These are phyloP conservation scores for Fusarium austroafricanum DNA, from an alignment of 2,329 filamentous ascomycete species.

Conservation along the genomic window DNA sequence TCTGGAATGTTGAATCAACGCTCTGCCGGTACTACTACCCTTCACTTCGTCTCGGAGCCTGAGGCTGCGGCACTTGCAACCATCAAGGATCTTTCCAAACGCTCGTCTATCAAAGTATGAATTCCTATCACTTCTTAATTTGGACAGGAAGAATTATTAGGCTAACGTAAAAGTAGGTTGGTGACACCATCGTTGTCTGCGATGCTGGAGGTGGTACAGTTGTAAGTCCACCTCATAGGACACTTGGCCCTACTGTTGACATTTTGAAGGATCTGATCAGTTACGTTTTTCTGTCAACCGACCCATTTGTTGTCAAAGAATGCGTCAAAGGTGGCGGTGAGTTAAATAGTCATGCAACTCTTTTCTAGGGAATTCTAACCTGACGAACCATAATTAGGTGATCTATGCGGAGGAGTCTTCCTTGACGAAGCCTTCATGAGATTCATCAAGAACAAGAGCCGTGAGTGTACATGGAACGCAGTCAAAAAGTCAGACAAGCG, in stretches of 20 bases:
- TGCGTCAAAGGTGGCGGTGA: conserved; percentile 53
- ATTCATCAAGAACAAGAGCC: conserved; percentile 44
- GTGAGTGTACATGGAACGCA: conserved; percentile 1
- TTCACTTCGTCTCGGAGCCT: conserved; percentile 57
- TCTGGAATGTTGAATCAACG: conserved; percentile 53
- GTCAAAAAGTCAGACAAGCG: conserved; percentile 4
- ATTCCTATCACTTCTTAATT: not conserved
- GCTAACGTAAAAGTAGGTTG: not conserved
- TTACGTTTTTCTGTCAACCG: conserved; percentile 46
- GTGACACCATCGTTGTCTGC: conserved; percentile 49
- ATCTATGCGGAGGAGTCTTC: conserved; percentile 55
- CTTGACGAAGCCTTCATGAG: conserved; percentile 53
- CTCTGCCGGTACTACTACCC: conserved; percentile 43
- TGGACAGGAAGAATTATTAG: rapidly evolving
- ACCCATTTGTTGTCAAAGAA: conserved; percentile 51
- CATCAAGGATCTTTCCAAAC: conserved; percentile 45
- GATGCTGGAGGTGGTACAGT: conserved; percentile 55
- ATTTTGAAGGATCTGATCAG: conserved; percentile 55
- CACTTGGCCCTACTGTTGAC: not conserved
- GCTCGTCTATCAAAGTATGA: conserved; percentile 37
- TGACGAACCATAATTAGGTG: conserved; percentile 41
- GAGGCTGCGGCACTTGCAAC: conserved; percentile 59
- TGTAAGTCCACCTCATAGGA: conserved; percentile 25
- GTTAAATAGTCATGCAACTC: not conserved
- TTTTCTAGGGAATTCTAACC: too few relatives aligned